These are phyloP conservation scores for Suhomyces panamericanus DNA, from an alignment of 1,139 yeast species.

Conservation along the genomic window DNA sequence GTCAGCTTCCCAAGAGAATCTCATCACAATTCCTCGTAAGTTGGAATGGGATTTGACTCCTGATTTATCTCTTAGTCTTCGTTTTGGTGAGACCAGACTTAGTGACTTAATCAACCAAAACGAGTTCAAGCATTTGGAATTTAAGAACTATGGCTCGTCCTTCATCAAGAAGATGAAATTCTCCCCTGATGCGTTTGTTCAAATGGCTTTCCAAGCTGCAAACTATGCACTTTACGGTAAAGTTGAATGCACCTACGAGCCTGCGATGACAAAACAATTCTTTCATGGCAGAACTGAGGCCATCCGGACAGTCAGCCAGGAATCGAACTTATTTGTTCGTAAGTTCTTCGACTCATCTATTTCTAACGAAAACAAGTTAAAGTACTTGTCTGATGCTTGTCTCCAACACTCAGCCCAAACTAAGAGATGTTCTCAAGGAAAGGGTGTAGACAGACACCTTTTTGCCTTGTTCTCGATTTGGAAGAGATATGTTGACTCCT, in stretches of 20 bases:
- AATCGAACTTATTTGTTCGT: slow-evolving; percentile 79
- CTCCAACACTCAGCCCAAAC: slow-evolving; percentile 67
- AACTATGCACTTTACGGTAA: slow-evolving; percentile 90
- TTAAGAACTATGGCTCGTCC: slow-evolving; percentile 71
- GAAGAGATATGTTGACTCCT: slow-evolving; percentile 61
- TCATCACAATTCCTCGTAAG: slow-evolving; percentile 75
- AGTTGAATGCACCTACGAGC: slow-evolving; percentile 92
- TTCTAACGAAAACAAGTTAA: slow-evolving; percentile 60
- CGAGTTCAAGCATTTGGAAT: slow-evolving; percentile 81
- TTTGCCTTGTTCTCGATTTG: slow-evolving; percentile 87
- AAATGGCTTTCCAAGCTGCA: slow-evolving; percentile 92
- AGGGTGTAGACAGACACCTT: slow-evolving; percentile 88
- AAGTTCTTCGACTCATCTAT: slow-evolving; percentile 75
- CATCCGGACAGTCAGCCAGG: slow-evolving; percentile 76
- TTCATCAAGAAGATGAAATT: slow-evolving; percentile 81
- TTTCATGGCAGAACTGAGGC: slow-evolving; percentile 94
- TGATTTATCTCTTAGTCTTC: slow-evolving; percentile 73
- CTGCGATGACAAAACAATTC: slow-evolving; percentile 89
- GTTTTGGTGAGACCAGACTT: slow-evolving; percentile 89
- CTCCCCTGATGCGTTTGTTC: slow-evolving; percentile 93
- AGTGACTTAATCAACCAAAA: slow-evolving; percentile 88
- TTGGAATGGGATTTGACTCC: slow-evolving; percentile 84
- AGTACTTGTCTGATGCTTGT: slow-evolving; percentile 67
- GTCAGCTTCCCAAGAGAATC: slow-evolving; percentile 13
- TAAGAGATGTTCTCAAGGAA: slow-evolving; percentile 66